phyloP scores from a whole-genome alignment of 2,329 filamentous ascomycete genomes.

The Clarireedia paspali region DNA sequence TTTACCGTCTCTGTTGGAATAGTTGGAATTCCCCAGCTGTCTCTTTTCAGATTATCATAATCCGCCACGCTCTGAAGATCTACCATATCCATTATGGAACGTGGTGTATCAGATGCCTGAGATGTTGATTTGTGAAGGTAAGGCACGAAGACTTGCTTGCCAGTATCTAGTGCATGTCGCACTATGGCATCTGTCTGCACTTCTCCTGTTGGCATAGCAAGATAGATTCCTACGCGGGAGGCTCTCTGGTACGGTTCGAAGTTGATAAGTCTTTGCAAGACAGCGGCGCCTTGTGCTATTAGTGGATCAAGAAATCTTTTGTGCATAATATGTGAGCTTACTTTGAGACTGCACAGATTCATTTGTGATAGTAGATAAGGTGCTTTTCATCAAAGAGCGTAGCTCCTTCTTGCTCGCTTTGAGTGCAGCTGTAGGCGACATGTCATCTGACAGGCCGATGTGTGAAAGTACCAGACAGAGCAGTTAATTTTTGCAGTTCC shows the following conservation, averaged over 20 bases:
- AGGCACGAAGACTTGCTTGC: constrained; percentile 86
- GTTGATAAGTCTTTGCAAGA: constrained; percentile 56
- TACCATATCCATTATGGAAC: constrained; percentile 94
- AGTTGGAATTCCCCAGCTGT: constrained; percentile 94
- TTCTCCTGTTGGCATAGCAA: constrained; percentile 87
- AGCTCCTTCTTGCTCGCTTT: constrained; percentile 69
- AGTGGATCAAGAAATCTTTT: constrained; percentile 8
- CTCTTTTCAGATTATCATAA: constrained; percentile 66
- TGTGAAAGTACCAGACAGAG: background rate
- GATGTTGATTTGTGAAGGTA: constrained; percentile 63
- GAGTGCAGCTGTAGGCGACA: constrained; percentile 35
- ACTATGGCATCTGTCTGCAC: constrained; percentile 80
- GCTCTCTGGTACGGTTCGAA: constrained; percentile 72
- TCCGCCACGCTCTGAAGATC: constrained; percentile 65
- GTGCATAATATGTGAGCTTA: constrained; percentile 35
- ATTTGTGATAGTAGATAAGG: constrained; percentile 52
- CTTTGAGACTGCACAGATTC: constrained; percentile 63
- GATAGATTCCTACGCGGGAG: constrained; percentile 71
- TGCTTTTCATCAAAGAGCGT: constrained; percentile 60
- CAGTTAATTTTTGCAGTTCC: too few species aligned
- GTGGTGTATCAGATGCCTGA: constrained; percentile 31
- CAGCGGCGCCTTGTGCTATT: constrained; percentile 46
- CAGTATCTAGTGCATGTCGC: constrained; percentile 63
- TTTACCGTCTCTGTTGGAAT: constrained; percentile 58
- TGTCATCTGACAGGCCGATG: background rate